A percentile compares a stretch with the other conserved stretches of the same genome.
Conservation (phyloP, 2,329 filamentous ascomycete species). For the Fusarium annulatum region DNA sequence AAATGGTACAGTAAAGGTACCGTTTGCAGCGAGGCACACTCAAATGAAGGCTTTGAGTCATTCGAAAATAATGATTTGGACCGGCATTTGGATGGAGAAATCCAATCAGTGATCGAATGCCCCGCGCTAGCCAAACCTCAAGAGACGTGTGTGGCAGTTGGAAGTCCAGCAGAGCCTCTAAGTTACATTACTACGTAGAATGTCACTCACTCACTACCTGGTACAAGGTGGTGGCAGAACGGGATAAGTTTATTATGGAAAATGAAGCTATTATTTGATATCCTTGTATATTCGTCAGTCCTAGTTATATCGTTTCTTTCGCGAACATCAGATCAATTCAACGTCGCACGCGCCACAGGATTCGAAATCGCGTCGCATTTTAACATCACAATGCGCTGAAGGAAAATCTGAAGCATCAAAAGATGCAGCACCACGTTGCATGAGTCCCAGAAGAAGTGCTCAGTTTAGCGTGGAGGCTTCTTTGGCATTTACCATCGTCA, state of each 20-base stretch:
- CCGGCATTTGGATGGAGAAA: conserved; percentile 40
- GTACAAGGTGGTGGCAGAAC: neutral
- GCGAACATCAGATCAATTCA: neutral
- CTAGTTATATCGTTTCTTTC: neutral
- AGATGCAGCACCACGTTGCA: neutral
- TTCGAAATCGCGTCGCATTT: neutral
- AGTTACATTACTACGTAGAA: neutral
- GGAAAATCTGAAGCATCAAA: neutral
- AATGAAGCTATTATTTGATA: neutral
- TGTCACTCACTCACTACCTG: neutral
- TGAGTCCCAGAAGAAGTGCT: no score
- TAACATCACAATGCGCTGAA: neutral
- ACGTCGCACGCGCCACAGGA: neutral
- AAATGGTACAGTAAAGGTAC: conserved; percentile 2
- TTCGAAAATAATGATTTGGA: conserved; percentile 45
- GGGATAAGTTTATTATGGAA: neutral
- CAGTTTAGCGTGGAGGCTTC: rapidly evolving
- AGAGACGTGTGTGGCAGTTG: conserved; percentile 10
- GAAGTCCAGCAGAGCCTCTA: conserved; percentile 28
- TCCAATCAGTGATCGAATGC: conserved; percentile 36
- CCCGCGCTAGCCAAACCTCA: conserved; percentile 48
- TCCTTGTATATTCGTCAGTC: neutral
- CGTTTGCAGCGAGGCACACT: conserved; percentile 21
- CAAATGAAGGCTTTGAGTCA: conserved; percentile 49
- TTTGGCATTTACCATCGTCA: neutral